phyloP scores from a whole-genome alignment of 2,329 filamentous ascomycete species.

The Trichoderma oligosporum region DNA sequence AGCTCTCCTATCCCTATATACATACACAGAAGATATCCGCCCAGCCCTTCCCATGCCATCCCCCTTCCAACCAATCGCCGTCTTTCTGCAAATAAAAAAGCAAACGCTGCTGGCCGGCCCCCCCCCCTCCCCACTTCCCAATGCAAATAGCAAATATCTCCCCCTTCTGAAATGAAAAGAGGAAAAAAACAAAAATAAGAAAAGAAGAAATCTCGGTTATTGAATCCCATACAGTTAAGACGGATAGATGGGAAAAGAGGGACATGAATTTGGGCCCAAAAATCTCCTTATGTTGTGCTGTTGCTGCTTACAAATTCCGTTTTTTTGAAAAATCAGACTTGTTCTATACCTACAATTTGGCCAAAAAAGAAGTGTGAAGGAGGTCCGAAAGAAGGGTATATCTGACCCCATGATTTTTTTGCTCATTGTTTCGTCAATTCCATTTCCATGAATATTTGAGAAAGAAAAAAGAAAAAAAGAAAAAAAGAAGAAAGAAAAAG shows the following conservation, averaged over 20 bases:
- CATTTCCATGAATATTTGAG: background rate
- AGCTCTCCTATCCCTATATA: conserved; percentile 2
- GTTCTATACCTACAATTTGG: conserved; percentile 6
- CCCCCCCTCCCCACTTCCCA: background rate
- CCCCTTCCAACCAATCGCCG: background rate
- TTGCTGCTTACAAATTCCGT: conserved; percentile 1
- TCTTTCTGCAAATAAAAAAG: background rate
- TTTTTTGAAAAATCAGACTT: background rate
- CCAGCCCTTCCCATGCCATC: background rate
- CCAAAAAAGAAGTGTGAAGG: background rate
- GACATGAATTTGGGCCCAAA: background rate
- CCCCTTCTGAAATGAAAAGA: background rate
- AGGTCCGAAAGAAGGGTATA: conserved; percentile 5
- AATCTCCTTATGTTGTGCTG: background rate
- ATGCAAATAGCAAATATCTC: conserved; percentile 6
- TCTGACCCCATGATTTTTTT: conserved; percentile 8
- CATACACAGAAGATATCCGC: conserved; percentile 1
- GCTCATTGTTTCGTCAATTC: conserved; percentile 8
- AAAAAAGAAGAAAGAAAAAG: background rate
- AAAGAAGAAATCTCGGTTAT: background rate
- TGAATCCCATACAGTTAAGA: too few relatives aligned
- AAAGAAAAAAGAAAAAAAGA: background rate
- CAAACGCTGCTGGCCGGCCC: conserved; percentile 3
- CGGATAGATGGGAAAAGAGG: background rate
- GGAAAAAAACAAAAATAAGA: background rate